Conservation (phyloP, 345 rosid species). For the Rhizophora apiculata region DNA sequence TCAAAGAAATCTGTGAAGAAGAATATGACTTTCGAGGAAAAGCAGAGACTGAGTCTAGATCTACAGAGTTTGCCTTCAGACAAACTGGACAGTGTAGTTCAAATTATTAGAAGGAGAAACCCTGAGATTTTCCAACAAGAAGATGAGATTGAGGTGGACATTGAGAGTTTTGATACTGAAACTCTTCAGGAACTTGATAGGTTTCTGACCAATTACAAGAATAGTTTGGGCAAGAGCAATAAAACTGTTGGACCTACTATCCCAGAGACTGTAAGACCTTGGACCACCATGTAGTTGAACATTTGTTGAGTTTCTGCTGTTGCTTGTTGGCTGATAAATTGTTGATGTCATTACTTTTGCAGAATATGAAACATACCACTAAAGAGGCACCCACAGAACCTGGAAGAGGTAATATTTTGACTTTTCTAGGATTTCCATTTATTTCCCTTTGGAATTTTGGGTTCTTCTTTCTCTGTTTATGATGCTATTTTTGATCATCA, state of each 20-base stretch:
- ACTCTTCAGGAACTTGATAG: constrained; percentile 88
- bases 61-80: constrained; percentile 80
- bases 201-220: constrained; percentile 48
- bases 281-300: constrained; percentile 10
- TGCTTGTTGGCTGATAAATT: constrained; percentile 8
- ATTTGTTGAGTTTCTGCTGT: neutral
- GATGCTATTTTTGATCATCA: neutral
- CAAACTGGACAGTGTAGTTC: constrained; percentile 63
- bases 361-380: constrained; percentile 30
- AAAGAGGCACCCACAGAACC: constrained; percentile 25
- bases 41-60: constrained; percentile 62
- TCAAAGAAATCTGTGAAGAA: constrained; percentile 49
- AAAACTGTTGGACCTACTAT: constrained; percentile 39
- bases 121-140: constrained; percentile 65
- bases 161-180: constrained; percentile 70
- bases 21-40: constrained; percentile 79
- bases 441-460: neutral
- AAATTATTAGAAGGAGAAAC: constrained; percentile 77
- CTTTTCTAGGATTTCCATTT: neutral
- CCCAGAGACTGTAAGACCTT: constrained; percentile 42
- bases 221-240: constrained; percentile 39
- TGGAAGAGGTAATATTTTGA: constrained; percentile 34
- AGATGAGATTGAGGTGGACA: constrained; percentile 90
- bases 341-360: constrained; percentile 12
- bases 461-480: neutral